A percentile compares a stretch with the other conserved stretches of the same genome.
These are phyloP conservation scores for Kuraishia floccosa DNA, from an alignment of 805 yeast genomes.

Conservation along the genomic window DNA sequence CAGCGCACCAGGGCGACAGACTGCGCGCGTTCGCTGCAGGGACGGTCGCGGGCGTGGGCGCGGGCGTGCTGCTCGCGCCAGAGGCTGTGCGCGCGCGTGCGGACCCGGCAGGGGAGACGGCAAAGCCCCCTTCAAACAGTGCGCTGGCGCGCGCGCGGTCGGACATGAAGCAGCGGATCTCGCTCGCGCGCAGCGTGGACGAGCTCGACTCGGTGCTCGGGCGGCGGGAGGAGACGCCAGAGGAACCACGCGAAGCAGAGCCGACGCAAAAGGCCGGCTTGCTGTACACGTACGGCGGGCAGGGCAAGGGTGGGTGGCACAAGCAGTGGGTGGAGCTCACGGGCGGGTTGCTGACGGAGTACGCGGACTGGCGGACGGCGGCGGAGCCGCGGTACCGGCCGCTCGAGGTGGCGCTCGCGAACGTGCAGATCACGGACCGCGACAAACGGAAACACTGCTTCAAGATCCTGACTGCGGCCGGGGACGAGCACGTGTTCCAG, in stretches of 20 bases:
- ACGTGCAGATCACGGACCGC: constrained; percentile 34
- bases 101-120: too few species aligned
- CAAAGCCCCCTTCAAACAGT: too few species aligned
- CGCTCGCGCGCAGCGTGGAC: neutral
- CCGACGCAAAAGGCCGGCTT: constrained; percentile 37
- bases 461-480: constrained; percentile 63
- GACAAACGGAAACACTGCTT: constrained; percentile 52
- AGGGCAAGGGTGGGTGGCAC: constrained; percentile 69
- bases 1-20: too few species aligned
- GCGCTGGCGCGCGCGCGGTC: neutral
- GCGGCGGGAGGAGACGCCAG: too few species aligned
- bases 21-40: too few species aligned
- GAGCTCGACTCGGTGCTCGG: neutral
- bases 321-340: constrained; percentile 76
- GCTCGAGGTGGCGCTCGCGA: constrained; percentile 59
- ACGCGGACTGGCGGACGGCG: constrained; percentile 72
- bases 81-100: too few species aligned
- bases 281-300: constrained; percentile 47
- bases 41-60: too few species aligned
- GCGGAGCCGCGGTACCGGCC: constrained; percentile 50
- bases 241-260: too few species aligned
- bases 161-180: neutral
- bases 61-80: too few species aligned
- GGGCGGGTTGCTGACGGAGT: constrained; percentile 60
- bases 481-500: constrained; percentile 61